Evolutionary conservation across 140 eudicot genomes (phyloP).

Genomic region (Flaveria floridana): DNA sequence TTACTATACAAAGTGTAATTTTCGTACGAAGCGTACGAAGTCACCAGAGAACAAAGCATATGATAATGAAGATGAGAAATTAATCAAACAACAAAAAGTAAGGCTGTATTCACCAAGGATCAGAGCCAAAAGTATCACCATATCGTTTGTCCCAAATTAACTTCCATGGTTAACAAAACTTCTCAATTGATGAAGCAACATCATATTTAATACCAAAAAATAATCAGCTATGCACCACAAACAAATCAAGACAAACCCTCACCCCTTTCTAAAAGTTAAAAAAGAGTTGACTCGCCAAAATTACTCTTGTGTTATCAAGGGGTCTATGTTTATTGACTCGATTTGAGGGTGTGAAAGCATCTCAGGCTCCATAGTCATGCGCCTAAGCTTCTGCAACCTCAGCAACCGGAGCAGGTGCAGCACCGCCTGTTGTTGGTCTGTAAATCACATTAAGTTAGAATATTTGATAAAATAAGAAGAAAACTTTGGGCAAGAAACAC

Average conservation of each 20-base stretch:
- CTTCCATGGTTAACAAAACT: constrained; percentile 36
- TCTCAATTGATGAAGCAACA: constrained; percentile 16
- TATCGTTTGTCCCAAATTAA: constrained; percentile 28
- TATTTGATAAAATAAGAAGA: not conserved
- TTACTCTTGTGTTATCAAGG: not conserved
- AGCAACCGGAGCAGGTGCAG: constrained; percentile 56
- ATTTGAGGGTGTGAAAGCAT: not conserved
- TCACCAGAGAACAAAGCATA: no score
- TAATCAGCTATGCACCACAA: constrained; percentile 9
- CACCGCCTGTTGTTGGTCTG: constrained; percentile 96
- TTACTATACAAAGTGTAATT: no score
- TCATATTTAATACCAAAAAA: constrained; percentile 33
- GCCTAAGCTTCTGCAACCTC: constrained; percentile 50
- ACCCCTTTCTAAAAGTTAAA: constrained; percentile 16
- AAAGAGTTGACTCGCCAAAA: constrained; percentile 16
- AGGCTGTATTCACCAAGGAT: not conserved
- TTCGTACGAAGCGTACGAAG: no score
- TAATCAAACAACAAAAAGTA: not conserved
- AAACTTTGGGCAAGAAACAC: not conserved
- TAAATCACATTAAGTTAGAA: not conserved
- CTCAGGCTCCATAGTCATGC: not conserved
- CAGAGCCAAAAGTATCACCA: constrained; percentile 27
- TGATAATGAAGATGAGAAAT: not conserved
- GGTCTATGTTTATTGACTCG: constrained; percentile 9
- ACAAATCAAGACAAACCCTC: constrained; percentile 26